phyloP scores from a whole-genome alignment of 2,329 filamentous ascomycete species.

The Aureobasidium mangrovei region DNA sequence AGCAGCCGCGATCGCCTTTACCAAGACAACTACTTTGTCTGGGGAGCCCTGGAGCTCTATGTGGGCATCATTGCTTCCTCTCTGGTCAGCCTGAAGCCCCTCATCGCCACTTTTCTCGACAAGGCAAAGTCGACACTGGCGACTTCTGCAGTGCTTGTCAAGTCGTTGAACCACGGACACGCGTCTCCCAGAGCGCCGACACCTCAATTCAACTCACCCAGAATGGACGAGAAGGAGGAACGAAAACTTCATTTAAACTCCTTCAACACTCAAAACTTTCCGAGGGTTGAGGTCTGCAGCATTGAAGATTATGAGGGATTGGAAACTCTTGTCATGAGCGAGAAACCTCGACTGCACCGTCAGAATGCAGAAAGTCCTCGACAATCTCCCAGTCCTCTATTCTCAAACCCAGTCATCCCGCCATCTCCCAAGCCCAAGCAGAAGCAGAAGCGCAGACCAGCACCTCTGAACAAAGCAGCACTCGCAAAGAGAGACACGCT shows the following conservation, averaged over 20 bases:
- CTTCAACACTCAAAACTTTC: conserved; percentile 5
- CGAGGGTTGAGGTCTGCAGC: not conserved
- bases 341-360: not conserved
- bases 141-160: not conserved
- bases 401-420: not conserved
- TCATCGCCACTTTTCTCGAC: conserved; percentile 30
- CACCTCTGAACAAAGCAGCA: not conserved
- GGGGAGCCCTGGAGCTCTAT: conserved; percentile 38
- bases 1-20: conserved; percentile 29
- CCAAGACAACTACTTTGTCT: conserved; percentile 34
- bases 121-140: conserved; percentile 19
- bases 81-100: conserved; percentile 35
- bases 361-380: not conserved
- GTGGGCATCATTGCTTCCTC: conserved; percentile 38
- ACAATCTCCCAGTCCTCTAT: not conserved
- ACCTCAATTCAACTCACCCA: not conserved
- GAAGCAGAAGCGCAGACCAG: conserved; percentile 9
- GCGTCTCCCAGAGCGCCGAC: not conserved
- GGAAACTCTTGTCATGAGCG: not conserved
- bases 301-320: not conserved
- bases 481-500: not conserved
- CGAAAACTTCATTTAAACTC: not conserved
- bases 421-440: not conserved
- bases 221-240: not conserved
- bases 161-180: not conserved